Conservation (phyloP, 192 early-diverging fungal species). For the Geranomyces michiganensis region DNA sequence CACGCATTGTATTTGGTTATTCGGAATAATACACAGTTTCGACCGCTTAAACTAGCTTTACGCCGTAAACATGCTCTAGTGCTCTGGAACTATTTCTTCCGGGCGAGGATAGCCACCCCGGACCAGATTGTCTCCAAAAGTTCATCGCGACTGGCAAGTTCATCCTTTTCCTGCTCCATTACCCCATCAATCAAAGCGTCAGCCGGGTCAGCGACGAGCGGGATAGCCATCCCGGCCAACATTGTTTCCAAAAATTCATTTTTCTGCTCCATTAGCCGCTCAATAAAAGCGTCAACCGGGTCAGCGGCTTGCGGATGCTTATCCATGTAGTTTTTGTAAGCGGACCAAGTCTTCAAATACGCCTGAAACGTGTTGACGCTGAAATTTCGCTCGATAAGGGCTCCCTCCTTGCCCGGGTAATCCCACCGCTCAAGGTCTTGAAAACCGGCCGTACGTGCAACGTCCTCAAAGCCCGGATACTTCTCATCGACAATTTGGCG, state of each 20-base stretch:
- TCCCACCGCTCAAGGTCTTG: slow-evolving; percentile 4
- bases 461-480: slow-evolving; percentile 2
- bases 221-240: no score
- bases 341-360: slow-evolving; percentile 63
- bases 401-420: not conserved
- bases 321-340: slow-evolving; percentile 57
- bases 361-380: slow-evolving; percentile 42
- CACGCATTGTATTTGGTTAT: no score
- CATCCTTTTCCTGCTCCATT: slow-evolving; percentile 9
- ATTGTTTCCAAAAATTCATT: not conserved
- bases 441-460: not conserved
- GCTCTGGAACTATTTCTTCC: no score
- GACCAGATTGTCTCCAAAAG: no score
- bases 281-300: slow-evolving; percentile 14
- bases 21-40: no score
- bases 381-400: slow-evolving; percentile 44
- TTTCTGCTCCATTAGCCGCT: not conserved
- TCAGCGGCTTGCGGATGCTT: slow-evolving; percentile 1
- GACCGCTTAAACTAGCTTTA: no score
- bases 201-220: not conserved
- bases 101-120: no score
- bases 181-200: slow-evolving; percentile 1
- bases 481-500: slow-evolving; percentile 42
- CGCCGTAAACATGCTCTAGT: no score
- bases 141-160: no score